These are phyloP conservation scores for Paratinospora sagittata DNA, from an alignment of 164 flowering plant genomes.

Conservation along the genomic window DNA sequence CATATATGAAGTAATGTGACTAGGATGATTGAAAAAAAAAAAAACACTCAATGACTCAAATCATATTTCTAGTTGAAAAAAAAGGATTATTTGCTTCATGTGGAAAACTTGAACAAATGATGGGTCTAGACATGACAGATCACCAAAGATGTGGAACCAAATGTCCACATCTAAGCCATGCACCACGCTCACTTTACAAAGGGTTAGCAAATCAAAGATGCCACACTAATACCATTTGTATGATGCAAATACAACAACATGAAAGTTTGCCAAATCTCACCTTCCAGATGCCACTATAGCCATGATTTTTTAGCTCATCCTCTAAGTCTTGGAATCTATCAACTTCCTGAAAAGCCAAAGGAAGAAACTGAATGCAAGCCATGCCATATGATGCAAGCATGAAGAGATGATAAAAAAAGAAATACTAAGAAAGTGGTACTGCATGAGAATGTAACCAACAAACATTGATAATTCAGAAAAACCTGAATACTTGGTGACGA, in stretches of 20 bases:
- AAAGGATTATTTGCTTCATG: too few species aligned
- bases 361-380: slow-evolving; percentile 1
- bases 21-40: too few species aligned
- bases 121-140: too few species aligned
- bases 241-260: not conserved
- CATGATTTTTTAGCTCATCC: slow-evolving; percentile 52
- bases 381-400: not conserved
- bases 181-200: too few species aligned
- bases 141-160: too few species aligned
- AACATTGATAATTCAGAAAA: not conserved
- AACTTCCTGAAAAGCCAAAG: slow-evolving; percentile 61
- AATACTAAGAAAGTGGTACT: too few species aligned
- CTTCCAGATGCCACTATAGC: slow-evolving; percentile 92
- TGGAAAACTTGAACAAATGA: too few species aligned
- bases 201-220: not conserved
- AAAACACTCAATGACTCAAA: too few species aligned
- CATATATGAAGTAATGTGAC: too few species aligned
- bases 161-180: too few species aligned
- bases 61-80: too few species aligned
- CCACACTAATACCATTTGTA: not conserved
- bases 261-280: slow-evolving; percentile 23
- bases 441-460: too few species aligned
- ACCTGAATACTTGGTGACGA: not conserved
- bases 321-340: slow-evolving; percentile 73
- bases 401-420: not conserved